Base-by-base conservation (phyloP, 148 eudicot species). In the Agrostemma githago region DNA sequence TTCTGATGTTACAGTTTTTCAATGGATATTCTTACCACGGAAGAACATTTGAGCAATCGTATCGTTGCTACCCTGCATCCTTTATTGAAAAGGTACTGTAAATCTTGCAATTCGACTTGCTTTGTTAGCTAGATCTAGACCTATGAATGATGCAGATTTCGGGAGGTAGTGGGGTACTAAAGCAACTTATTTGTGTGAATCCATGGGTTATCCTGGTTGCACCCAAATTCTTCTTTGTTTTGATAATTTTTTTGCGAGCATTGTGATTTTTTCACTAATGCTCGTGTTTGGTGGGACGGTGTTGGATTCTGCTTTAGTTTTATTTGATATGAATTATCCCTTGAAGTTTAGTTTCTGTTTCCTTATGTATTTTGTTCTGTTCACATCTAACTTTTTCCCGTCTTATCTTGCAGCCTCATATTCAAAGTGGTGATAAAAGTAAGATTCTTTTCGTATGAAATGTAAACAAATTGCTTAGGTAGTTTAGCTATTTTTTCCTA, bases 371-470 rank as follows among this genome's bases (percentile, higher is more conserved):
- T 16, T 26, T 42, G 58, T 66, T 73, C 38, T 38, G 62, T 44
- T 9, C 16, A 59, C 15, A 26, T 14, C 56, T 71, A 34, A 77
- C 15, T 61, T 10, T 46, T 42, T 70, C 66, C 66, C 20, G 46
- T 66, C 2, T 75, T 53, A 38, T 76, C 26, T 69, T 87, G 79
- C 98, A 95, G 98, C 92, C 97, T 56, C 97, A 95, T 62, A 71
- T 95, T 74, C 97, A 95, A 87, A 83, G 84, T 79, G 96, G 97
- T 70, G 98, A 95, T 63, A 95, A 90, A 87, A 87, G 98, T 90
- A 86, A 88, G 96, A 53, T 71, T 7, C 66, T 14, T 78, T 16
- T 19, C 42, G 37, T 38, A 12, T 48, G 2, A 7, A 8, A 6
- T 21, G 0, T 7, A 19, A 20, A 48, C 26, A 41, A 26, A 11